Base-by-base conservation (phyloP, 2,329 filamentous ascomycete species). In the Simplicillium sp. region DNA sequence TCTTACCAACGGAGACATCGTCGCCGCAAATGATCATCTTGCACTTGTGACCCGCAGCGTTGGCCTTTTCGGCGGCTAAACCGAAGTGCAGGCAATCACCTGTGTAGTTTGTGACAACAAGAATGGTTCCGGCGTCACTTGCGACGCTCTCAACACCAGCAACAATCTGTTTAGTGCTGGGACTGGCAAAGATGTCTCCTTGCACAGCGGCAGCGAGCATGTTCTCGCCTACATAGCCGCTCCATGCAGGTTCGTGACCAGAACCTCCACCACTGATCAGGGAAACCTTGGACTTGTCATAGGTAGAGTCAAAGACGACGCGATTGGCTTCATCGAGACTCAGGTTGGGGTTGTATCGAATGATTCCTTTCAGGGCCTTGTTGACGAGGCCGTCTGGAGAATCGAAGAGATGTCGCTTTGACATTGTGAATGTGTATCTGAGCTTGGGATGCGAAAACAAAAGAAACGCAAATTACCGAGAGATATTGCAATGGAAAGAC, bases 91-190 rank as follows among this genome's bases (percentile, higher is more conserved):
- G 60, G 43, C 76, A 77, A 54, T 80, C 77, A 36, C 77, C 77
- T 0, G 77, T 80, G 55, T 81, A 80, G 57, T 82, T 82, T 36
- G 75, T 80, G 45, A 80, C 71, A 38, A 82, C 70, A 2, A 82
- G 61, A 37, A 82, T 71, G 3, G 71, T 72, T 31, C 77, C 77
- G 50, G 61, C 63, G 29, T 67, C 63, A 20, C 65, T 77, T n/a
- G 69, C 73, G 11, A 69, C 71, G 36, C 66, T 64, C 39, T 73
- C 69, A 33, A 82, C 69, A 6, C 68, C 77, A 2, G 76, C 70
- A 8, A 79, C 55, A 41, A 82, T 77, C 57, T 82, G 78, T 44
- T 73, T 75, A 11, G 77, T 77, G 43, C 72, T 77, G 0, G 78
- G 78, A 7, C 70, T 76, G 13, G 78, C 77, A 48, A 82, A 82